Evolutionary conservation across 78 protist species (phyloP).

Genomic region (Dictyostelium firmibasis): DNA sequence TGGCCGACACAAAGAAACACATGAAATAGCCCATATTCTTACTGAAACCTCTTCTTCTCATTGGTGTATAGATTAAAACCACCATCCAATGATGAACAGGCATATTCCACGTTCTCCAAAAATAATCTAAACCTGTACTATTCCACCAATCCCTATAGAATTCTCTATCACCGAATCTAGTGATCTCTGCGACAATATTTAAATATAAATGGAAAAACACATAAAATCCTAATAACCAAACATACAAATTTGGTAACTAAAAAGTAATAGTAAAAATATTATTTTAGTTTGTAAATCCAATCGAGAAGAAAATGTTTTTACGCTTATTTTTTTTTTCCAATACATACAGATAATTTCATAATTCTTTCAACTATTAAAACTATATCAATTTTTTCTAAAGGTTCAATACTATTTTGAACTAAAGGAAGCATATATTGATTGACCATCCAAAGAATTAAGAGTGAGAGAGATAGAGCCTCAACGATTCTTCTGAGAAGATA

Average conservation of each 20-base stretch:
- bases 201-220: constrained; percentile 87
- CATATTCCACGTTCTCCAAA: constrained; percentile 92
- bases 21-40: constrained; percentile 36
- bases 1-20: constrained; percentile 86
- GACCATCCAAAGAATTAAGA: constrained; percentile 38
- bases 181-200: constrained; percentile 85
- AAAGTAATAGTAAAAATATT: constrained; percentile 36
- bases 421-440: constrained; percentile 79
- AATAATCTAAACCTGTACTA: constrained; percentile 83
- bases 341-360: constrained; percentile 65
- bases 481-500: constrained; percentile 56
- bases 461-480: constrained; percentile 40
- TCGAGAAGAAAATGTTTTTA: too few relatives aligned
- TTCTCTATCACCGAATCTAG: constrained; percentile 86
- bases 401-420: constrained; percentile 56
- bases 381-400: constrained; percentile 49
- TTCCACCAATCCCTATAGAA: constrained; percentile 94
- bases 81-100: constrained; percentile 91
- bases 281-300: too few relatives aligned
- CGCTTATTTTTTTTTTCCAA: too few relatives aligned
- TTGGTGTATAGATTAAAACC: constrained; percentile 70
- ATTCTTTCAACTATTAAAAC: constrained; percentile 57
- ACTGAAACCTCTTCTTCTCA: constrained; percentile 54
- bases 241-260: constrained; percentile 76
- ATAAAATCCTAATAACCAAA: constrained; percentile 90